These are phyloP conservation scores for Leccinum arenicola DNA, from an alignment of 768 basidiomycete genomes.

Conservation along the genomic window DNA sequence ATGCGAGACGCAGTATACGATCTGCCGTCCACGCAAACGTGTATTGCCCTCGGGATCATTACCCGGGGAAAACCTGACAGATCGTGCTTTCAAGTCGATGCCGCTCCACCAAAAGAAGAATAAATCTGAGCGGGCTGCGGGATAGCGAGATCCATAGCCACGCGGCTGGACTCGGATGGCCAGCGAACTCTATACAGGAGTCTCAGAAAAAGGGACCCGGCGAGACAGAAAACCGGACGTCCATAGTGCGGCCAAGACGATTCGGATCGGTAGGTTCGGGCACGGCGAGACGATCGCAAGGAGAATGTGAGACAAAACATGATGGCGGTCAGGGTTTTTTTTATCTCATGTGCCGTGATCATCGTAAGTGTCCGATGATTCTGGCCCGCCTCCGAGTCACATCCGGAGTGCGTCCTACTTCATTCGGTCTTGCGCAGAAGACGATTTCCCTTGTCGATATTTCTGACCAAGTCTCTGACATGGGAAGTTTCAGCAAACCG, in stretches of 20 bases:
- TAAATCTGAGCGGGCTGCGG: background rate
- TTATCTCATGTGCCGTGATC: conserved; percentile 21
- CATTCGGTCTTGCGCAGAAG: conserved; percentile 43
- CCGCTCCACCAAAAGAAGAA: no score
- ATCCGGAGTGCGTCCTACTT: conserved; percentile 39
- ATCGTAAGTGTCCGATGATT: no score
- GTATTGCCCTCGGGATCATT: no score
- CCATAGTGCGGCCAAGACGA: no score
- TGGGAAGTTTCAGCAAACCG: background rate
- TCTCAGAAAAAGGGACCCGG: no score
- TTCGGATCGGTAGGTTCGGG: background rate
- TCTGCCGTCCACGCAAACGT: no score
- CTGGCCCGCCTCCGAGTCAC: conserved; percentile 9
- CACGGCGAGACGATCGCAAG: no score
- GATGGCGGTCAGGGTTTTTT: conserved; percentile 26
- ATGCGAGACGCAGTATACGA: background rate
- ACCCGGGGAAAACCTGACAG: no score
- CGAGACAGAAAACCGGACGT: no score
- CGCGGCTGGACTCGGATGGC: no score
- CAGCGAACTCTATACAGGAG: no score
- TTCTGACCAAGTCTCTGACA: background rate
- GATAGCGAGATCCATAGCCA: background rate
- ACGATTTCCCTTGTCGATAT: background rate
- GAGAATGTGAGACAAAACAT: conserved; percentile 33
- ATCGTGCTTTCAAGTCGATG: no score